Evolutionary conservation across 306 rosid genomes (phyloP).

Genomic region (Fragaria ananassa): DNA sequence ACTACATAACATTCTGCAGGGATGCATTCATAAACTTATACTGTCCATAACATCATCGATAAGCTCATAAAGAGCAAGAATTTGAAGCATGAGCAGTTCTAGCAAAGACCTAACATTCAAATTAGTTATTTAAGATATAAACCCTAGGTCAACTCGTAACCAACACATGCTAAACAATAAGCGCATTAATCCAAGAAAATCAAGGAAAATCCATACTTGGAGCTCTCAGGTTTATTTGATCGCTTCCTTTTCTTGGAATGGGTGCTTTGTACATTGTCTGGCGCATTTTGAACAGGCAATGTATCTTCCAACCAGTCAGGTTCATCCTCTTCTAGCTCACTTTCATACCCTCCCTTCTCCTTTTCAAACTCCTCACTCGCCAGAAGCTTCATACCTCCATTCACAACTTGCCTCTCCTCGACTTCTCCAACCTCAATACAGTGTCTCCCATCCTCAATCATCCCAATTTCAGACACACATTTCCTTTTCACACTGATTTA

Average conservation of each 20-base stretch:
- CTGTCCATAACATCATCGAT: neutral
- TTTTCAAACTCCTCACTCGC: constrained; percentile 46
- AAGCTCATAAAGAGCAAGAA: neutral
- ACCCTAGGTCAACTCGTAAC: neutral
- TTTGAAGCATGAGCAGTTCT: neutral
- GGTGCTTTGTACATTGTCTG: neutral
- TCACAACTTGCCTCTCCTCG: constrained; percentile 25
- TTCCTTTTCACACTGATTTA: constrained; percentile 61
- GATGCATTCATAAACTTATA: neutral
- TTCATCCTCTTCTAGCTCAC: constrained; percentile 34
- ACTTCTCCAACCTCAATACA: constrained; percentile 21
- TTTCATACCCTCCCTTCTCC: constrained; percentile 43
- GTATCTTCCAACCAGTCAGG: constrained; percentile 35
- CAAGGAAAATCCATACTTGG: constrained; percentile 47
- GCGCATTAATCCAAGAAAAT: neutral
- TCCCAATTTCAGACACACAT: constrained; percentile 24
- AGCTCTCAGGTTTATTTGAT: constrained; percentile 45
- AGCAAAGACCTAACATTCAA: neutral
- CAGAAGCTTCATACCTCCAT: constrained; percentile 45
- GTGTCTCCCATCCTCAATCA: constrained; percentile 32
- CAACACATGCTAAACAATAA: neutral
- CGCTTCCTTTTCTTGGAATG: constrained; percentile 70
- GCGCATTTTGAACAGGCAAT: constrained; percentile 26
- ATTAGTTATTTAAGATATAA: neutral
- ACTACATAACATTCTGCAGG: neutral